Conservation (phyloP, 1,139 yeast genomes). For the Blastobotrys elegans region DNA sequence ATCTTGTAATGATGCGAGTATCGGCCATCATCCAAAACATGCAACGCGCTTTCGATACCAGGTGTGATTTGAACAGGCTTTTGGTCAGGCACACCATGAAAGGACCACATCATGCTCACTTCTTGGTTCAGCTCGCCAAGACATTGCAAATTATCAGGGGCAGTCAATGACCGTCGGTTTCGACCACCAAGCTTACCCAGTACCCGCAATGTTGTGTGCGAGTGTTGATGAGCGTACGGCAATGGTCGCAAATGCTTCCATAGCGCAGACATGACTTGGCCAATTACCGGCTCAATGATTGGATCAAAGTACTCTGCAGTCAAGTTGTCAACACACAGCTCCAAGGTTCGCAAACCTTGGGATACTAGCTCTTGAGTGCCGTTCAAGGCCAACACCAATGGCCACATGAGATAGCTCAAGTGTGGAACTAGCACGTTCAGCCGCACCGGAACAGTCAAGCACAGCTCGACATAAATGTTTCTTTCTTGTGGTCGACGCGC, state of each 20-base stretch:
- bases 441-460: slow-evolving; percentile 93
- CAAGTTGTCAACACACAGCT: slow-evolving; percentile 91
- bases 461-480: slow-evolving; percentile 88
- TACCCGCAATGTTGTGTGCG: slow-evolving; percentile 90
- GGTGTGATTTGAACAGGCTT: slow-evolving; percentile 77
- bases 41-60: slow-evolving; percentile 68
- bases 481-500: slow-evolving; percentile 87
- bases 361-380: slow-evolving; percentile 89
- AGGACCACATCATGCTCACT: slow-evolving; percentile 58
- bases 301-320: slow-evolving; percentile 98
- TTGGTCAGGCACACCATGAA: slow-evolving; percentile 60
- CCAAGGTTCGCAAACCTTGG: slow-evolving; percentile 91
- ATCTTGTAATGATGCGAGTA: slow-evolving; percentile 62
- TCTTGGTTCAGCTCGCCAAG: slow-evolving; percentile 62
- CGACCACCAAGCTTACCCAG: slow-evolving; percentile 96
- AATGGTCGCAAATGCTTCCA: slow-evolving; percentile 90
- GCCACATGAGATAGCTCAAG: slow-evolving; percentile 78
- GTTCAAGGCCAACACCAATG: slow-evolving; percentile 83
- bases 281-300: slow-evolving; percentile 89
- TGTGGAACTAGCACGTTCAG: slow-evolving; percentile 92
- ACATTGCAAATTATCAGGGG: slow-evolving; percentile 59
- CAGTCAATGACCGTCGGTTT: slow-evolving; percentile 76
- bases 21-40: slow-evolving; percentile 56
- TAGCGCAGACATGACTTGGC: slow-evolving; percentile 86
- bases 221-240: slow-evolving; percentile 86